Evolutionary conservation across 306 rosid species (phyloP).

Genomic region (Arachis hypogaea): DNA sequence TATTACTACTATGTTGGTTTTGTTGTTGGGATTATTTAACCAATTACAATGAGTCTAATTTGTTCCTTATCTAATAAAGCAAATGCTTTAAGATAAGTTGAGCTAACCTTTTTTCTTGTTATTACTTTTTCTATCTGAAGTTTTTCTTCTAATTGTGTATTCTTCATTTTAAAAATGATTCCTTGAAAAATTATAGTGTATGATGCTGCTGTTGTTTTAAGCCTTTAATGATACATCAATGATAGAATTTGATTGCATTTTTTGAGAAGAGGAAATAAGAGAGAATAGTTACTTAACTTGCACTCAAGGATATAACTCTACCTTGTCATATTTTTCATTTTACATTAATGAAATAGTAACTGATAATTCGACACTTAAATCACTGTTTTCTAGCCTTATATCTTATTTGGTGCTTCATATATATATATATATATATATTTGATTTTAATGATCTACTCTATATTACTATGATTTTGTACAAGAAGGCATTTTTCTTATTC

Average conservation of each 20-base stretch:
- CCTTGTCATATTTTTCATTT: too few species aligned
- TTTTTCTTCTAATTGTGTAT: slow-evolving; percentile 12
- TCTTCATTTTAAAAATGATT: background rate
- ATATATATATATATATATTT: too few species aligned
- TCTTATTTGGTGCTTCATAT: too few species aligned
- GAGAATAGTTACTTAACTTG: background rate
- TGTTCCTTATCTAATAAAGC: slow-evolving; percentile 35
- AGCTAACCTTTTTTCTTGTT: background rate
- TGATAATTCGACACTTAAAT: too few species aligned
- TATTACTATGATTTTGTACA: background rate
- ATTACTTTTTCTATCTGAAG: slow-evolving; percentile 9
- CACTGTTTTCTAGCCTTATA: too few species aligned
- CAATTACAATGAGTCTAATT: slow-evolving; percentile 28
- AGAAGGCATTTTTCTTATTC: background rate
- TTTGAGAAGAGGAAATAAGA: background rate
- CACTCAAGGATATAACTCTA: too few species aligned
- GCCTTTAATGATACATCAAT: background rate
- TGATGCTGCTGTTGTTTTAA: background rate
- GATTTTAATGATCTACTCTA: background rate
- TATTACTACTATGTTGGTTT: slow-evolving; percentile 24
- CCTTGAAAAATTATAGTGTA: background rate
- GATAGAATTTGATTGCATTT: slow-evolving; percentile 18
- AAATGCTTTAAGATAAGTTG: slow-evolving; percentile 28
- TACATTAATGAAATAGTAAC: too few species aligned
- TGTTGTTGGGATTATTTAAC: slow-evolving; percentile 27